Base-by-base conservation (phyloP, 495 filamentous ascomycete species). In the Polyplosphaeria fusca region DNA sequence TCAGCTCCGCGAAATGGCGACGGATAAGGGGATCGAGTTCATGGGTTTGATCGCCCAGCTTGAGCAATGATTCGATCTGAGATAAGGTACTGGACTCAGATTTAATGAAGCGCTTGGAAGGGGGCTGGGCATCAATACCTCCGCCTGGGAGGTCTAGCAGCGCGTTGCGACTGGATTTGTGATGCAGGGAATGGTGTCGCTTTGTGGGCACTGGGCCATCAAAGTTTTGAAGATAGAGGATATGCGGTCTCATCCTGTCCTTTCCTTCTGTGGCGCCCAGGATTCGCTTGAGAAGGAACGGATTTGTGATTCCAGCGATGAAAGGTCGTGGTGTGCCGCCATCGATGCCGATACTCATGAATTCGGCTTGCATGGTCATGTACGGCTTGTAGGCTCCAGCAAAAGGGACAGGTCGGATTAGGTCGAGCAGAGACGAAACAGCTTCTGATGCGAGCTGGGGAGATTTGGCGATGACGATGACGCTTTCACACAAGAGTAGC, bases 301-400 rank as follows among this genome's bases (percentile, higher is more conserved):
- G 67, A 37, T 68, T 69, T 3, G 67, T 70, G 25, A 66, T 68
- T 23, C 63, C 65, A 41, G 67, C 54, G 14, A 69, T 46, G 42
- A 68, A 71, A n/a, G 51, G 60, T 23, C 61, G 38, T 12, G 61
- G 58, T 2, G 63, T 57, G 5, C 62, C 63, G 18, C 65, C 61
- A 26, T 68, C 63, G 28, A 66, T 43, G 35, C 60, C 58, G 25
- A 56, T 63, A 23, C 43, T 35, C 24, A 55, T 54, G 56, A 69
- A 69, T 2, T 71, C 68, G 5, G 65, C 66, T 49, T 71, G 68
- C 68, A 71, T 71, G 12, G 63, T 71, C 50, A 68, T 55, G 42
- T 70, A 71, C 19, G 68, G 68, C 46, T 55, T 55, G 22, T 53
- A 47, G 1, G 56, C 58, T 23, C 67, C 68, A 23, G 67, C 67